Evolutionary conservation across 176 grass and related monocot genomes (phyloP), one percentile per base, ranked within the genome.

Genomic region (Bolboschoenus planiculmis): DNA sequence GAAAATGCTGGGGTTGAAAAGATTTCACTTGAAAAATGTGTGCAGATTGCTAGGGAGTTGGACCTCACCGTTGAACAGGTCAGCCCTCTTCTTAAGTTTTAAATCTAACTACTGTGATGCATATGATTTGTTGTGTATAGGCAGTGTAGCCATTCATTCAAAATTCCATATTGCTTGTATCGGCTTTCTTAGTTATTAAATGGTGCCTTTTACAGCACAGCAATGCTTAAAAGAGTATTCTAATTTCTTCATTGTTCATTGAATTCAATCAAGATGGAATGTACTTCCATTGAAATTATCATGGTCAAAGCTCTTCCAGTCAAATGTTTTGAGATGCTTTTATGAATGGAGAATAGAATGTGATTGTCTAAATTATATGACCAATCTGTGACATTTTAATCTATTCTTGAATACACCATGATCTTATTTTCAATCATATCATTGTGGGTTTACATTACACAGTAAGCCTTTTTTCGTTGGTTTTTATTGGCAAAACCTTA

Each of bases 51-150:
- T 55, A 91, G 89, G 64, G 92, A 98, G 81, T 84, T 98, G 61
- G 87, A 93, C 78, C 95, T 98, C 35, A 93, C 92, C 50, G 89
- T 98, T 72, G 89, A 98, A 78, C 92, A 98, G 92, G 95, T 95
- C 78, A 57, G 29, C 30, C 56, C 5, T 81, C 34, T 74, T 29
- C 13, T 75, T 75, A 30, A 27, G 42, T 10, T 75, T 47, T 50
- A 75, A 29, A 24, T 30, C 11, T 48, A 50, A 48, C 42, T 31
- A 81, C 10, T 81, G 30, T 4, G 40, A 59, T 51, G 33, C 33
- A 60, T 2, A 9, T 60, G 33, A 59, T 80, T 73, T 46, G 40
- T 73, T 44, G 68, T 50, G 26, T 75, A 48, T 48, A 31, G 40
- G 4, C n/a, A 42, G 26, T 75, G 30, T 48, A 31, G 40, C 10